A percentile compares a stretch with the other conserved stretches of the same genome.
phyloP scores from a whole-genome alignment of 2,329 filamentous ascomycete genomes.

The Byssoonygena ceratinophila region DNA sequence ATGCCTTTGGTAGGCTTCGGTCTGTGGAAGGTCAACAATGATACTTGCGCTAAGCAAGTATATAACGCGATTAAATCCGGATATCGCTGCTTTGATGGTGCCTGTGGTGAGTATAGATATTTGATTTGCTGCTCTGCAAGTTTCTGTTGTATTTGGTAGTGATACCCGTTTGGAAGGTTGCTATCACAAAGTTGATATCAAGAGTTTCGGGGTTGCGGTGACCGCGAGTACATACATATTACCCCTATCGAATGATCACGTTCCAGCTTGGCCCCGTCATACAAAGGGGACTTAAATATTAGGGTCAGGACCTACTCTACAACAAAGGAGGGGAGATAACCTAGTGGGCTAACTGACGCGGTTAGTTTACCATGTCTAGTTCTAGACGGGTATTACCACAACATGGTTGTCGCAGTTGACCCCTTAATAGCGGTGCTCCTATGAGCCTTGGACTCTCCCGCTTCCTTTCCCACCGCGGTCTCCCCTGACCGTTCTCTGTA shows the following conservation, averaged over 20 bases:
- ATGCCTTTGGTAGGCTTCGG: conserved; percentile 39
- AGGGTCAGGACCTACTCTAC: background rate
- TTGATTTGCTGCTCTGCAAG: background rate
- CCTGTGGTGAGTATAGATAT: conserved; percentile 39
- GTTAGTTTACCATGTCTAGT: background rate
- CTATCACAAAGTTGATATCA: background rate
- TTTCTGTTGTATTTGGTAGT: background rate
- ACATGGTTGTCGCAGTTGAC: background rate
- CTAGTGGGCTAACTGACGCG: background rate
- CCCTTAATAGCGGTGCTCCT: conserved; percentile 4
- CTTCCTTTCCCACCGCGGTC: background rate
- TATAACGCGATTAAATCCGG: conserved; percentile 60
- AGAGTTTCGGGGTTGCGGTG: background rate
- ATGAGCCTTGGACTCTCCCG: background rate
- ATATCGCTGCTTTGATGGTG: conserved; percentile 52
- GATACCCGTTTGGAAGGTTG: too few relatives aligned
- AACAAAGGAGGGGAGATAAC: background rate
- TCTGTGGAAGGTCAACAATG: conserved; percentile 73
- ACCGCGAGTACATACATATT: background rate
- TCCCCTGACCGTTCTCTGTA: background rate
- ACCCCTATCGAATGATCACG: too few relatives aligned
- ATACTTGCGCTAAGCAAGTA: conserved; percentile 61
- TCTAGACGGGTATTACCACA: background rate
- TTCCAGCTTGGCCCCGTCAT: background rate
- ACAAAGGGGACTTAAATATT: conserved; percentile 2